Percentiles rank a stretch among this genome's conserved stretches.
phyloP scores from a whole-genome alignment of 2,329 filamentous ascomycete species.

The Colletotrichum incanum region DNA sequence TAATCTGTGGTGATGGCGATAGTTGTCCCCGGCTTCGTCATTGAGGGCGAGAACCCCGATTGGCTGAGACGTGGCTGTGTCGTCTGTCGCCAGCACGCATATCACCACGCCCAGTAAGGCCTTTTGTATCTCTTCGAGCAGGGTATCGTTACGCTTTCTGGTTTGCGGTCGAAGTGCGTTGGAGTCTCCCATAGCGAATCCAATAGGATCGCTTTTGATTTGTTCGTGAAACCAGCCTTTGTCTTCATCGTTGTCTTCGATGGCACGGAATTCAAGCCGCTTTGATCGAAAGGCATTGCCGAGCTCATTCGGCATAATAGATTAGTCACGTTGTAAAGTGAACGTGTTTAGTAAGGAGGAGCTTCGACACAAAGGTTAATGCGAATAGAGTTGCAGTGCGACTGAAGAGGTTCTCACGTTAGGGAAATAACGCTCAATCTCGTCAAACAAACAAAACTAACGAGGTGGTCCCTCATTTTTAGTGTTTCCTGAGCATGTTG shows the following conservation, averaged over 20 bases:
- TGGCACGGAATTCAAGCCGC: conserved; percentile 6
- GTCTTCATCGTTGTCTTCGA: neutral
- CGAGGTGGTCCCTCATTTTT: neutral
- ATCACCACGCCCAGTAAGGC: neutral
- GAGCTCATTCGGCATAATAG: neutral
- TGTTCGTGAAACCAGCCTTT: conserved; percentile 8
- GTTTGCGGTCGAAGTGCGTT: conserved; percentile 1
- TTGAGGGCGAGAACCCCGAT: conserved; percentile 6
- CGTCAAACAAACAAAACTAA: neutral
- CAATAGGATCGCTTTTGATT: conserved; percentile 9
- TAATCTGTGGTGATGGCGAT: conserved; percentile 1
- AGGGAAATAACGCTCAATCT: neutral
- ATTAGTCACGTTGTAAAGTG: neutral
- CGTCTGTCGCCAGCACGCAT: neutral
- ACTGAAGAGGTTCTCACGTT: neutral
- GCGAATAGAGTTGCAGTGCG: neutral
- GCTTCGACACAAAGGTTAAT: no score
- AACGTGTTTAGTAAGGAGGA: neutral
- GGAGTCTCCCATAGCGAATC: neutral
- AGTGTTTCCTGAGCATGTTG: no score
- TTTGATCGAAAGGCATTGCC: neutral
- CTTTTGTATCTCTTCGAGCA: neutral
- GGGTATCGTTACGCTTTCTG: neutral
- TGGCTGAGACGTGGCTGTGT: neutral
- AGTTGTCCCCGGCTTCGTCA: conserved; percentile 14